Evolutionary conservation across 345 rosid species (phyloP).

Genomic region (Kernera saxatilis): DNA sequence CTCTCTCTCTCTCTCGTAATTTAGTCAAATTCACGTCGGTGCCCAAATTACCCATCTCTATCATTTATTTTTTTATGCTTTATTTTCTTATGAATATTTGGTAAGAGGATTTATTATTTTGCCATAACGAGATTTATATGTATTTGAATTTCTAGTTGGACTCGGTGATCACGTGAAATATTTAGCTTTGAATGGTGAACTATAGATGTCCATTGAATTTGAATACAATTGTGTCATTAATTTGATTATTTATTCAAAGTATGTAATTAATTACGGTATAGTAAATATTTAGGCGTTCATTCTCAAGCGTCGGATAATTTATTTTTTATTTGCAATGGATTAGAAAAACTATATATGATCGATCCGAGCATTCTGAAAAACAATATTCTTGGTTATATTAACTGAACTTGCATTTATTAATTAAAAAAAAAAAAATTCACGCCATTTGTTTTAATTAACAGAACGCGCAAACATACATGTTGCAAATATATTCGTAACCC

Average conservation of each 20-base stretch:
- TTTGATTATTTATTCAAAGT: background rate
- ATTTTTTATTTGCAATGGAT: background rate
- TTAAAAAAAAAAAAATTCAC: background rate
- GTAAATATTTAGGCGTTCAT: background rate
- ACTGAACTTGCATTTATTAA: background rate
- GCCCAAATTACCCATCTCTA: conserved; percentile 13
- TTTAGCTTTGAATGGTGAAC: conserved; percentile 1
- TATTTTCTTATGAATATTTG: background rate
- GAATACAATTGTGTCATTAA: background rate
- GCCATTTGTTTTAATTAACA: background rate
- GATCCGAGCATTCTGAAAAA: background rate
- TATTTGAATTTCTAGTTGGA: conserved; percentile 4
- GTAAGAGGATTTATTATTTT: conserved; percentile 1
- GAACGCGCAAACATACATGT: background rate
- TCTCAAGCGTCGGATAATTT: background rate
- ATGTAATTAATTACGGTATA: background rate
- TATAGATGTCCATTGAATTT: background rate
- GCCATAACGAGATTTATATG: conserved; percentile 5
- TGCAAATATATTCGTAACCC: background rate
- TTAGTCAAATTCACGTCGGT: conserved; percentile 33
- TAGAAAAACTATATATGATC: background rate
- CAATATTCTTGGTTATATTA: background rate
- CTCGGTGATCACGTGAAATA: conserved; percentile 9
- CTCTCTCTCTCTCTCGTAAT: conserved; percentile 15
- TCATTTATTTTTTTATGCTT: background rate